Percentiles rank a stretch among this genome's conserved stretches.
Evolutionary conservation across 1,139 yeast species (phyloP).

Genomic region (Cylindricascospora bacillispora): DNA sequence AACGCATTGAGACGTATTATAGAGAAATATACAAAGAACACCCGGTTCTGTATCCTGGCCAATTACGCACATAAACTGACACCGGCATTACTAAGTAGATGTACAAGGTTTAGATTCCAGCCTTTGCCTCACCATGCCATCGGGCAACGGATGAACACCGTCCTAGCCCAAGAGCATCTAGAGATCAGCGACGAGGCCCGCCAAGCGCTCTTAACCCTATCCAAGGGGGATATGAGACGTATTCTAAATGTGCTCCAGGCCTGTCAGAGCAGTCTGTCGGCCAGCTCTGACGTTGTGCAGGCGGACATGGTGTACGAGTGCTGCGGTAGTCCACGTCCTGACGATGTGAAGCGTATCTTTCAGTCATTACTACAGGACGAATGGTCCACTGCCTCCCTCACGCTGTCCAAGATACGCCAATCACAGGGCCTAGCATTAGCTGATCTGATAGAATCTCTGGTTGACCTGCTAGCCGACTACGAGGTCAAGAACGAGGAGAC

Average conservation of each 20-base stretch:
- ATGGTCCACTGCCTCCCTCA: conserved; percentile 67
- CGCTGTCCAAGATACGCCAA: conserved; percentile 50
- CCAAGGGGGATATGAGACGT: conserved; percentile 93
- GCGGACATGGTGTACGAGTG: conserved; percentile 79
- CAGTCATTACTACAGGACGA: conserved; percentile 74
- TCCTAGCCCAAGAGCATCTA: conserved; percentile 55
- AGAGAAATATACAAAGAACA: conserved; percentile 88
- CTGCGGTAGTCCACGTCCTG: conserved; percentile 91
- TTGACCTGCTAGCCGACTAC: conserved; percentile 51
- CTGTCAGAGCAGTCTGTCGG: conserved; percentile 64
- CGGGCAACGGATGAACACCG: conserved; percentile 50
- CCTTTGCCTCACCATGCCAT: conserved; percentile 66
- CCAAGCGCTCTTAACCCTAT: conserved; percentile 50
- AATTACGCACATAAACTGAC: conserved; percentile 92
- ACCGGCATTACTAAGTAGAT: conserved; percentile 87
- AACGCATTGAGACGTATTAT: conserved; percentile 85
- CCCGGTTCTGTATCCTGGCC: conserved; percentile 91
- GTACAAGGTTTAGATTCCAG: conserved; percentile 87
- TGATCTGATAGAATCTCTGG: conserved; percentile 68
- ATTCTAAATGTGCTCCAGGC: conserved; percentile 92
- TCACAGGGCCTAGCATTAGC: conserved; percentile 79
- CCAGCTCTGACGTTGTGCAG: conserved; percentile 38
- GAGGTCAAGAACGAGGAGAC: conserved; percentile 48
- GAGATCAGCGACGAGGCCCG: conserved; percentile 47
- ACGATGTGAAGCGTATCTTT: conserved; percentile 62